Percentiles rank a stretch among this genome's conserved stretches.
These are phyloP conservation scores for Monosporascus sp. DNA, from an alignment of 2,329 filamentous ascomycete species.

Conservation along the genomic window DNA sequence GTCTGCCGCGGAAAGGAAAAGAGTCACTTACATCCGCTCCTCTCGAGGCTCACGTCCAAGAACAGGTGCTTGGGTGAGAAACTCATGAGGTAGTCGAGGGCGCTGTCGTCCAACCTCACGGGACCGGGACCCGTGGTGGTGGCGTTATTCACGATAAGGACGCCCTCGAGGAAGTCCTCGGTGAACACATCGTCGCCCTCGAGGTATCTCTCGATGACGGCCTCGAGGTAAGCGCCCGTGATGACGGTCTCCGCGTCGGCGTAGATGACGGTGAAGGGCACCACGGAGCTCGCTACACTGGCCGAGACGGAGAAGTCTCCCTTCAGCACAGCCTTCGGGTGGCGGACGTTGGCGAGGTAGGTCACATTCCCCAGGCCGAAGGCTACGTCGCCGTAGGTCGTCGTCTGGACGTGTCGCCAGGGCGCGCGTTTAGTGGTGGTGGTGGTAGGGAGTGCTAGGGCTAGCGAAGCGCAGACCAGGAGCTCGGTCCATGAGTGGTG, in stretches of 20 bases:
- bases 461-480: background rate
- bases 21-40: constrained; percentile 3
- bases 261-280: constrained; percentile 23
- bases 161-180: constrained; percentile 27
- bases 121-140: constrained; percentile 5
- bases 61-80: constrained; percentile 10
- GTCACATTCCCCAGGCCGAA: constrained; percentile 30
- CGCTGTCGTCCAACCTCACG: constrained; percentile 14
- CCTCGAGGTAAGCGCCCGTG: constrained; percentile 22
- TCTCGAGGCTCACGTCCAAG: constrained; percentile 9
- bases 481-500: background rate
- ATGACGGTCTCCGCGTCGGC: constrained; percentile 21
- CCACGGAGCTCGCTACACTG: constrained; percentile 1
- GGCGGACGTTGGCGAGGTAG: constrained; percentile 29
- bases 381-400: constrained; percentile 23
- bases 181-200: constrained; percentile 31
- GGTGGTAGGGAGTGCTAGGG: background rate
- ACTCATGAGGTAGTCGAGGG: constrained; percentile 10
- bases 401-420: constrained; percentile 12
- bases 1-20: no score
- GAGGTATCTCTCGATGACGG: constrained; percentile 23
- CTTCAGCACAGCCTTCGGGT: constrained; percentile 21
- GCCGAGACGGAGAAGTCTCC: constrained; percentile 6
- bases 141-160: constrained; percentile 24
- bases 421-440: constrained; percentile 9